Evolutionary conservation across 495 filamentous ascomycete genomes (phyloP).

Genomic region (Trichoderma parareesei): DNA sequence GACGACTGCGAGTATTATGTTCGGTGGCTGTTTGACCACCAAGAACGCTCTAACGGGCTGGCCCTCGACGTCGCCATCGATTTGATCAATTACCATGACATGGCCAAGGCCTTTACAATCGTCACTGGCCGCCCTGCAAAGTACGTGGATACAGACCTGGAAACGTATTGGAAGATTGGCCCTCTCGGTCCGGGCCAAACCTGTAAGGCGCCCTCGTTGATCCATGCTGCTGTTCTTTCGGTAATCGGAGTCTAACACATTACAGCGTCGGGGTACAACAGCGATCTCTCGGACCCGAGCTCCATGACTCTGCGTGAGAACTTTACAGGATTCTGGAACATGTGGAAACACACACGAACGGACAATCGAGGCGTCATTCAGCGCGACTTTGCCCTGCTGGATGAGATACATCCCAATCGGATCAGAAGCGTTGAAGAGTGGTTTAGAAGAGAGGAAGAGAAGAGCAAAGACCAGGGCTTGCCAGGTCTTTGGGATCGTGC

Average conservation of each 20-base stretch:
- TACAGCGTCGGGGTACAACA: constrained; percentile 14
- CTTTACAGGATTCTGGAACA: constrained; percentile 47
- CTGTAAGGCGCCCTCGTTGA: too few species aligned
- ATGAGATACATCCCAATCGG: constrained; percentile 43
- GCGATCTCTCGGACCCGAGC: constrained; percentile 30
- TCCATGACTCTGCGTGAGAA: constrained; percentile 41
- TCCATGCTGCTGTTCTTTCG: not conserved
- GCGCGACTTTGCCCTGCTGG: constrained; percentile 43
- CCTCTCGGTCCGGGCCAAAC: constrained; percentile 27
- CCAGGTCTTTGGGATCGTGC: not conserved
- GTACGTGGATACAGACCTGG: constrained; percentile 32
- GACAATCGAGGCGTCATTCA: constrained; percentile 28
- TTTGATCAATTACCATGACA: constrained; percentile 36
- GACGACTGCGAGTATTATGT: constrained; percentile 48
- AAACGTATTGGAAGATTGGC: constrained; percentile 26
- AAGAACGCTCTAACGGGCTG: constrained; percentile 37
- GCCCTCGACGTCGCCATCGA: constrained; percentile 44
- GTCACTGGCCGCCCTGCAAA: constrained; percentile 45
- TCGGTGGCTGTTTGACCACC: constrained; percentile 49
- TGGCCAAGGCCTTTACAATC: constrained; percentile 41
- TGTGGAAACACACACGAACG: constrained; percentile 19
- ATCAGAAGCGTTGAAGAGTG: constrained; percentile 44
- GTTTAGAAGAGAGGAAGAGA: constrained; percentile 35
- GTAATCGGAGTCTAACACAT: too few species aligned
- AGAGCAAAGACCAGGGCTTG: constrained; percentile 3